These are phyloP conservation scores for Paramecium octaurelia DNA, from an alignment of 73 alveolate species.

Conservation along the genomic window DNA sequence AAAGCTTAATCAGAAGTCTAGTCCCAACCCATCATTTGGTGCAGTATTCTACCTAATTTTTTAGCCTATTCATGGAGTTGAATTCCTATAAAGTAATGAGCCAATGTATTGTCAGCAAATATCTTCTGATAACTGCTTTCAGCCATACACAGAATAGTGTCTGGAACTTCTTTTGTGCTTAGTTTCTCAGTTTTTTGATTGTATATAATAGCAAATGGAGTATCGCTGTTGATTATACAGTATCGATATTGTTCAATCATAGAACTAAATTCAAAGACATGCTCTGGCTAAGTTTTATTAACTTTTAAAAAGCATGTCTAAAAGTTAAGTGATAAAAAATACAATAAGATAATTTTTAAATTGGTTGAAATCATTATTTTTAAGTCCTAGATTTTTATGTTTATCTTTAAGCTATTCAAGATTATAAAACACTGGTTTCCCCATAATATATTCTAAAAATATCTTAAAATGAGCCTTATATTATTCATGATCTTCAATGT, in stretches of 20 bases:
- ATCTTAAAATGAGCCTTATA: not conserved
- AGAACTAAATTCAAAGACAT: not conserved
- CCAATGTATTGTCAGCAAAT: not conserved
- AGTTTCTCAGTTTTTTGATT: not conserved
- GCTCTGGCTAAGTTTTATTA: not conserved
- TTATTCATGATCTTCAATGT: not conserved
- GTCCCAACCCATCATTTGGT: constrained; percentile 25
- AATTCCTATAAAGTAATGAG: not conserved
- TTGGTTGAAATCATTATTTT: not conserved
- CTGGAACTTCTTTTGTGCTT: not conserved
- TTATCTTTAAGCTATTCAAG: not conserved
- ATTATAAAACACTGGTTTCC: constrained; percentile 42
- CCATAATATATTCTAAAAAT: constrained; percentile 28
- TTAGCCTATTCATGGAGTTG: not conserved
- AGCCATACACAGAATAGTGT: not conserved
- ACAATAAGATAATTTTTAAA: constrained; percentile 35
- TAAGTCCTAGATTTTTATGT: not conserved
- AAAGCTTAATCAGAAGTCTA: not conserved
- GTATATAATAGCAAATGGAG: constrained; percentile 3
- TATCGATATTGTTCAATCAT: constrained; percentile 10
- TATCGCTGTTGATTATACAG: not conserved
- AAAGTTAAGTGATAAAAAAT: not conserved
- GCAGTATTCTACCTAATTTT: not conserved
- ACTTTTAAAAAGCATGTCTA: not conserved
- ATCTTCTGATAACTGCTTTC: not conserved